Evolutionary conservation across 495 filamentous ascomycete genomes (phyloP).

Genomic region (Xylaria bambusicola): DNA sequence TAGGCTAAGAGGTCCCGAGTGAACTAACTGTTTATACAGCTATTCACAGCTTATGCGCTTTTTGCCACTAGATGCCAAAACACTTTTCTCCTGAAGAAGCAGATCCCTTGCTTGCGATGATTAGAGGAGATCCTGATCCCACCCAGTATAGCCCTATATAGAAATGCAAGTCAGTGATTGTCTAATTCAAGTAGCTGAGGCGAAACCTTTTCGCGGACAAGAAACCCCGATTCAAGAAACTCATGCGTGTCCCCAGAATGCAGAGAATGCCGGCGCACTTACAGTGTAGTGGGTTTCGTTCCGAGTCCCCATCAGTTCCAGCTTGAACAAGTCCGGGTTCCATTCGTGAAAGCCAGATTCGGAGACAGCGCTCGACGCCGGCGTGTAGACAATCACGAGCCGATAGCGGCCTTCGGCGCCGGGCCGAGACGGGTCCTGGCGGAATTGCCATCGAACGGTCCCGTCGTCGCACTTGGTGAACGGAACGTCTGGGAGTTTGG

Average conservation of each 20-base stretch:
- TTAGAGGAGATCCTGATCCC: too few species aligned
- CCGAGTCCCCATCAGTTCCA: slow-evolving; percentile 17
- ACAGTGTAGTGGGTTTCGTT: slow-evolving; percentile 23
- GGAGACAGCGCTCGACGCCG: background rate
- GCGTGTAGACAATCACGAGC: slow-evolving; percentile 28
- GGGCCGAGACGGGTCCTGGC: slow-evolving; percentile 28
- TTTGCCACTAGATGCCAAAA: too few species aligned
- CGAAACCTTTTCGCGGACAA: too few species aligned
- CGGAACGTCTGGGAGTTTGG: slow-evolving; percentile 20
- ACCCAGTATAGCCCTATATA: too few species aligned
- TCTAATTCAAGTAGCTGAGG: too few species aligned
- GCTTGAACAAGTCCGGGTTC: slow-evolving; percentile 26
- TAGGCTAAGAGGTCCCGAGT: too few species aligned
- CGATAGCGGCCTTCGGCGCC: slow-evolving; percentile 25
- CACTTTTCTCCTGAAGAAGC: too few species aligned
- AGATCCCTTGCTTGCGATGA: too few species aligned
- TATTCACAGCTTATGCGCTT: too few species aligned
- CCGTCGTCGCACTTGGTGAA: slow-evolving; percentile 23
- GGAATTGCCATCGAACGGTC: slow-evolving; percentile 29
- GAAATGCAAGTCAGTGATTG: too few species aligned
- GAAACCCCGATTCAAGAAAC: too few species aligned
- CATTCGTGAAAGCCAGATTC: slow-evolving; percentile 30
- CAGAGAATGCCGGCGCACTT: slow-evolving; percentile 21
- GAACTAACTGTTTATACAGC: too few species aligned
- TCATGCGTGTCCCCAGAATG: background rate